phyloP scores from a whole-genome alignment of 2,329 filamentous ascomycete species.

The Trichoderma aggressivum region DNA sequence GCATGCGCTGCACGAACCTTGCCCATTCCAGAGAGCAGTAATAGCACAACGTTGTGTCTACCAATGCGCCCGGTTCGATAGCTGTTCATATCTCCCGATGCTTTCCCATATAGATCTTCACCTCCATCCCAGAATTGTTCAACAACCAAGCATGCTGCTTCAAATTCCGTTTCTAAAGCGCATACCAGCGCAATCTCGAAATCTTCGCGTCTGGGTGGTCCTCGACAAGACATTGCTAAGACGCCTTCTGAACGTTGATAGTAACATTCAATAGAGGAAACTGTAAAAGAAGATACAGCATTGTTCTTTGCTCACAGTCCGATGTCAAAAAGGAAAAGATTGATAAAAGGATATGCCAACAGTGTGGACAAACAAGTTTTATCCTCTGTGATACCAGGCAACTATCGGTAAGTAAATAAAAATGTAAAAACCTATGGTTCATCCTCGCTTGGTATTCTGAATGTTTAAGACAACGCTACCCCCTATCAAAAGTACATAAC shows the following conservation, averaged over 20 bases:
- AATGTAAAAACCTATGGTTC: no score
- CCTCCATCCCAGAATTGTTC: slow-evolving; percentile 19
- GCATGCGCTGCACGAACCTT: slow-evolving; percentile 28
- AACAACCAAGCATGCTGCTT: slow-evolving; percentile 11
- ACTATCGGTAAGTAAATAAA: no score
- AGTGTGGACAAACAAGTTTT: no score
- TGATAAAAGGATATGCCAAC: no score
- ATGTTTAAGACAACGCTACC: no score
- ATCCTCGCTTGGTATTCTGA: no score
- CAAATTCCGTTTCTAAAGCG: slow-evolving; percentile 14
- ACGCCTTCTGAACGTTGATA: not conserved
- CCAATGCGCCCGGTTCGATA: slow-evolving; percentile 27
- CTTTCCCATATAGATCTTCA: slow-evolving; percentile 2
- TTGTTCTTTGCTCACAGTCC: no score
- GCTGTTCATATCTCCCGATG: slow-evolving; percentile 19
- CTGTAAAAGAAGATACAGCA: no score
- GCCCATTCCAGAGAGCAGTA: slow-evolving; percentile 27
- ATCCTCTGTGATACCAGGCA: no score
- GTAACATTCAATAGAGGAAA: no score
- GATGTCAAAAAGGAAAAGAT: no score
- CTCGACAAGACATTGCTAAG: not conserved
- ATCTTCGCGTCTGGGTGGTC: not conserved
- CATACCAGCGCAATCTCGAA: slow-evolving; percentile 19
- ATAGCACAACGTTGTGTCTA: slow-evolving; percentile 27
- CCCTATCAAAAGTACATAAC: no score